Evolutionary conservation across 495 filamentous ascomycete species (phyloP).

Genomic region (Physcia stellaris): DNA sequence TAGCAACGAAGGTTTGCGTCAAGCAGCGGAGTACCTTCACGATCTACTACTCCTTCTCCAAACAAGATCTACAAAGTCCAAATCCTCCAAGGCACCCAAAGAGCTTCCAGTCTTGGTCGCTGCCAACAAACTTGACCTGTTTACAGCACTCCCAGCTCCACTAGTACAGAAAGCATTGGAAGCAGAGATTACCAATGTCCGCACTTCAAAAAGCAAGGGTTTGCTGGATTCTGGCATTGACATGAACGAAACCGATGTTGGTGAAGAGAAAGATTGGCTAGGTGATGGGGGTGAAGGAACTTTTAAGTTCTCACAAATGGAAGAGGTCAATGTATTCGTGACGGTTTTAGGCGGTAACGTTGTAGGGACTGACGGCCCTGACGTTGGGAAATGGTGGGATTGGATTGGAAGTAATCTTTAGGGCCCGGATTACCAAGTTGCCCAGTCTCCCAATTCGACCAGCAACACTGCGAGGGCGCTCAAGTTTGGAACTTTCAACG

Average conservation of each 20-base stretch:
- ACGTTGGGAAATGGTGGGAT: constrained; percentile 69
- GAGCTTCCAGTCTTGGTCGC: constrained; percentile 67
- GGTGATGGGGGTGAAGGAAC: constrained; percentile 61
- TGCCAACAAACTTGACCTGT: constrained; percentile 90
- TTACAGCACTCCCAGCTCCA: constrained; percentile 74
- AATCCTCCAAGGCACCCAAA: constrained; percentile 42
- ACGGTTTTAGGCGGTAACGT: constrained; percentile 70
- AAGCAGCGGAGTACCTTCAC: constrained; percentile 69
- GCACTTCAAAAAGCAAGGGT: constrained; percentile 64
- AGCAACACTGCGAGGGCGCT: too few species aligned
- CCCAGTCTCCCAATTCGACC: too few species aligned
- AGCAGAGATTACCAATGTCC: constrained; percentile 65
- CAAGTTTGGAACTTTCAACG: too few species aligned
- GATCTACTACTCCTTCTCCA: constrained; percentile 73
- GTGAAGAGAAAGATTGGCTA: constrained; percentile 66
- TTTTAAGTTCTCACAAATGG: constrained; percentile 71
- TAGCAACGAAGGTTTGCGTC: constrained; percentile 31
- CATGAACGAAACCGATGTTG: constrained; percentile 35
- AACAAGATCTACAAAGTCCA: constrained; percentile 45
- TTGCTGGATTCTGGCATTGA: constrained; percentile 62
- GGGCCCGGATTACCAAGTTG: constrained; percentile 5
- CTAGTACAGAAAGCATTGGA: constrained; percentile 68
- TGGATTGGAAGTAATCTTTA: constrained; percentile 62
- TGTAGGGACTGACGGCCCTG: constrained; percentile 50
- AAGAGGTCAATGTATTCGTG: constrained; percentile 67